A percentile compares a stretch with the other conserved stretches of the same genome.
These are phyloP conservation scores for Platanus orientalis DNA, from an alignment of 164 flowering plant species.

Conservation along the genomic window DNA sequence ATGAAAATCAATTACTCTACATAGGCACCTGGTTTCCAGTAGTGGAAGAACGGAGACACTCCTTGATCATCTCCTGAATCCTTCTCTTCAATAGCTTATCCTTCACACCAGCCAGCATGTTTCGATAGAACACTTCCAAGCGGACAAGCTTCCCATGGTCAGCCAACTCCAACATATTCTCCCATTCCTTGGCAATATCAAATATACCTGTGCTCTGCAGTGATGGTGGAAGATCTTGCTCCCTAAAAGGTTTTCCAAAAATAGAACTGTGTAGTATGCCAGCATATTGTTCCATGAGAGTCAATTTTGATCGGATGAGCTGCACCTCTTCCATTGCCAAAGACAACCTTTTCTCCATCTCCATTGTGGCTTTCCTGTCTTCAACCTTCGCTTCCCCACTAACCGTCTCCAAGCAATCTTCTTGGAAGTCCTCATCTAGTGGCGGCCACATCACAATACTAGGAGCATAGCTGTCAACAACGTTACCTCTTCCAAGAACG, in stretches of 20 bases:
- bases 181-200: conserved; percentile 77
- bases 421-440: conserved; percentile 39
- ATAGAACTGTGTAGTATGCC: conserved; percentile 70
- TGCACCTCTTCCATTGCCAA: conserved; percentile 52
- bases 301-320: conserved; percentile 52
- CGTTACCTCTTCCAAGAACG: conserved; percentile 70
- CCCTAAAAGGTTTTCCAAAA: conserved; percentile 65
- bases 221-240: conserved; percentile 55
- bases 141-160: conserved; percentile 50
- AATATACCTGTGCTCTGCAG: conserved; percentile 43
- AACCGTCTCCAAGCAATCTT: conserved; percentile 10
- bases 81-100: conserved; percentile 68
- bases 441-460: conserved; percentile 71
- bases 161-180: conserved; percentile 65
- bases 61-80: conserved; percentile 66
- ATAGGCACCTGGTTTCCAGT: conserved; percentile 4
- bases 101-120: conserved; percentile 68
- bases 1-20: background rate
- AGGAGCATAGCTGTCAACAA: conserved; percentile 47
- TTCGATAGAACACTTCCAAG: conserved; percentile 65
- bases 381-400: conserved; percentile 7
- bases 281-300: conserved; percentile 60
- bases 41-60: conserved; percentile 45
- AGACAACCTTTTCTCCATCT: conserved; percentile 39
- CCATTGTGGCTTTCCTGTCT: conserved; percentile 20